A percentile compares a stretch with the other conserved stretches of the same genome.
phyloP scores from a whole-genome alignment of 2,329 filamentous ascomycete species.

The Grosmannia penicillata region DNA sequence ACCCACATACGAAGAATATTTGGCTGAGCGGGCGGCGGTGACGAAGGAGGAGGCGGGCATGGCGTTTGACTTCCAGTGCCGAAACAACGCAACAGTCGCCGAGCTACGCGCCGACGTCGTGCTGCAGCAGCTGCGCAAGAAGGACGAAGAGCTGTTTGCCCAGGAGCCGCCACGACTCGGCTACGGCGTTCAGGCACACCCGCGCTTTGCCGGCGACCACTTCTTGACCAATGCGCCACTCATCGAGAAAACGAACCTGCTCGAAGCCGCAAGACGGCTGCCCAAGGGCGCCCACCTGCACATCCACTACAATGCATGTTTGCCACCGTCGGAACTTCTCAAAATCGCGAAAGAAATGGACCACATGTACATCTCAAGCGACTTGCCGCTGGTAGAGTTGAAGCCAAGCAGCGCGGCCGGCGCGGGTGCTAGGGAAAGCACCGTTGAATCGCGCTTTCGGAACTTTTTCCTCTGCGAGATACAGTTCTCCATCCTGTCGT shows the following conservation, averaged over 20 bases:
- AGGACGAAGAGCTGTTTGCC: slow-evolving; percentile 24
- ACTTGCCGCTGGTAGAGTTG: slow-evolving; percentile 34
- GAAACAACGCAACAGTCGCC: slow-evolving; percentile 15
- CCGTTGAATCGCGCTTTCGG: slow-evolving; percentile 14
- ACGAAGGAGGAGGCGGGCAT: slow-evolving; percentile 19
- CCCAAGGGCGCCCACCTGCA: slow-evolving; percentile 63
- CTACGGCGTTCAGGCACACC: slow-evolving; percentile 27
- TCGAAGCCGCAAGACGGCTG: slow-evolving; percentile 39
- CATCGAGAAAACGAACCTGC: slow-evolving; percentile 41
- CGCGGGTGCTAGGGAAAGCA: no score
- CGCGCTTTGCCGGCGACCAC: slow-evolving; percentile 36
- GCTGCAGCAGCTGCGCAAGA: slow-evolving; percentile 20
- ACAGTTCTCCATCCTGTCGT: slow-evolving; percentile 42
- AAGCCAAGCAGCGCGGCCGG: no score
- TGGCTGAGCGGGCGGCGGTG: slow-evolving; percentile 16
- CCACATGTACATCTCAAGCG: slow-evolving; percentile 57
- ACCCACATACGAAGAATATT: slow-evolving; percentile 13
- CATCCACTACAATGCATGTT: slow-evolving; percentile 65
- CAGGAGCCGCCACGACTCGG: slow-evolving; percentile 18
- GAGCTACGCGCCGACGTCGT: slow-evolving; percentile 25
- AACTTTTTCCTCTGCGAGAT: slow-evolving; percentile 42
- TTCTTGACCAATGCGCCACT: slow-evolving; percentile 40
- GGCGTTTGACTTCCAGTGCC: slow-evolving; percentile 25
- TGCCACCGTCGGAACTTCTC: slow-evolving; percentile 45
- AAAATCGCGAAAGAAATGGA: slow-evolving; percentile 36